These are phyloP conservation scores for Aureoboletus auriporus DNA, from an alignment of 768 basidiomycete genomes.

Conservation along the genomic window DNA sequence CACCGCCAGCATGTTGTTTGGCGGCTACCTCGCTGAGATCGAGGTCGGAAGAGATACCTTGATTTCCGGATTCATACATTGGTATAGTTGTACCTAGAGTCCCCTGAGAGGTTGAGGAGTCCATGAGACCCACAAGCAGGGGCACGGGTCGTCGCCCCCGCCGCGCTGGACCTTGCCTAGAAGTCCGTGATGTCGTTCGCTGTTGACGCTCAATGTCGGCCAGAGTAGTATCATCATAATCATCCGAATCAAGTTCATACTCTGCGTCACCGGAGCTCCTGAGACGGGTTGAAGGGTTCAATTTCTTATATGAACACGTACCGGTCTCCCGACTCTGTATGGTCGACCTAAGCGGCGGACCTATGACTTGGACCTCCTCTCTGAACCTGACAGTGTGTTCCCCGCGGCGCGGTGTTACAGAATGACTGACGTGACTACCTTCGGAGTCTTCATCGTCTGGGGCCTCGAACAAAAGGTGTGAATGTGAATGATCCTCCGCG, in stretches of 20 bases:
- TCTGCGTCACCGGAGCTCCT: constrained; percentile 41
- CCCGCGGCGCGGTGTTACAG: constrained; percentile 31
- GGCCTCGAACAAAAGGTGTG: constrained; percentile 48
- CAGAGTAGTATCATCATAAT: constrained; percentile 55
- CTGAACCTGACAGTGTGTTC: constrained; percentile 58
- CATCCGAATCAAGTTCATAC: constrained; percentile 82
- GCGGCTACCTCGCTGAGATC: constrained; percentile 72
- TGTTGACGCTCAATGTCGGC: constrained; percentile 30
- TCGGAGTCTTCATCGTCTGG: constrained; percentile 51
- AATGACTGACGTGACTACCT: constrained; percentile 33
- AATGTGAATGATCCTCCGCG: constrained; percentile 5
- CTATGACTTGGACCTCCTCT: constrained; percentile 66
- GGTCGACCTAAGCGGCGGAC: constrained; percentile 68
- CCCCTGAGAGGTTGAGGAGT: constrained; percentile 53
- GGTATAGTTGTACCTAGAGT: constrained; percentile 56
- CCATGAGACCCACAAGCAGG: constrained; percentile 74
- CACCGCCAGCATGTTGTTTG: constrained; percentile 65
- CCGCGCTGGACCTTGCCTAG: constrained; percentile 26
- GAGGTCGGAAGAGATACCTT: constrained; percentile 21
- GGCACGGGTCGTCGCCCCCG: constrained; percentile 61
- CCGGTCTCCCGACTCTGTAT: constrained; percentile 76
- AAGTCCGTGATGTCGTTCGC: constrained; percentile 16
- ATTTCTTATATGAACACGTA: constrained; percentile 40
- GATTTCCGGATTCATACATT: constrained; percentile 34
- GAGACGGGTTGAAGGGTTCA: constrained; percentile 4